These are phyloP conservation scores for Geosmithia flava DNA, from an alignment of 2,329 filamentous ascomycete genomes.

Conservation along the genomic window DNA sequence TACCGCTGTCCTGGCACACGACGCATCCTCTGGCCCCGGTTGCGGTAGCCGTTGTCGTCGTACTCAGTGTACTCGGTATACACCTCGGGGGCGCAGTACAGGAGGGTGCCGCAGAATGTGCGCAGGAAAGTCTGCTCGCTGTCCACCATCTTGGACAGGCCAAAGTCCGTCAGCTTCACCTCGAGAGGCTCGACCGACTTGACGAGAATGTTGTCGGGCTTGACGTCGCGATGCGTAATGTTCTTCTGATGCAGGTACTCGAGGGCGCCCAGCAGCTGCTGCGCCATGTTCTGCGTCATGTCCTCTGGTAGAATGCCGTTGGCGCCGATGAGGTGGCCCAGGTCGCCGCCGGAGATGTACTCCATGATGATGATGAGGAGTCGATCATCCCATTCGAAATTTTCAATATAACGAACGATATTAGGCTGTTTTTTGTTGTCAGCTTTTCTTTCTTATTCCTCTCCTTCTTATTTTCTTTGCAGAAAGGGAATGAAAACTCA, in stretches of 20 bases:
- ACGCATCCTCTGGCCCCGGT: slow-evolving; percentile 49
- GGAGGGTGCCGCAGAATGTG: slow-evolving; percentile 89
- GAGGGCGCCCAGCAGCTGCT: slow-evolving; percentile 69
- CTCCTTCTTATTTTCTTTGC: background rate
- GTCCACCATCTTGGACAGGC: slow-evolving; percentile 85
- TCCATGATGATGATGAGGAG: slow-evolving; percentile 98
- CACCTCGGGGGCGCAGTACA: slow-evolving; percentile 95
- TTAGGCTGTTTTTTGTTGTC: slow-evolving; percentile 45
- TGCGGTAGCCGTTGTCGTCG: slow-evolving; percentile 56
- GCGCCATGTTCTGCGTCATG: slow-evolving; percentile 58
- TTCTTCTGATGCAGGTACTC: slow-evolving; percentile 76
- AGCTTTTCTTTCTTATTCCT: background rate
- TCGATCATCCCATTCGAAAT: slow-evolving; percentile 67
- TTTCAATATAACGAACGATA: slow-evolving; percentile 84
- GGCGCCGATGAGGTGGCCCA: slow-evolving; percentile 59
- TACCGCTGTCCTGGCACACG: slow-evolving; percentile 55
- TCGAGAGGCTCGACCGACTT: slow-evolving; percentile 57
- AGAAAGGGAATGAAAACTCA: slow-evolving; percentile 28
- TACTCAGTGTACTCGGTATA: slow-evolving; percentile 64
- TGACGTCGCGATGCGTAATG: slow-evolving; percentile 97
- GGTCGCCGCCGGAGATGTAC: slow-evolving; percentile 69
- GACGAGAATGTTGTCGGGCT: slow-evolving; percentile 94
- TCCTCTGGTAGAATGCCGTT: slow-evolving; percentile 52
- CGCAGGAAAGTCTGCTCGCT: slow-evolving; percentile 85
- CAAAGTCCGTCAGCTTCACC: slow-evolving; percentile 93